Evolutionary conservation across 352 stramenopile genomes (phyloP), one percentile per base, ranked within the genome.

Genomic region (Aphanomyces euteiches): DNA sequence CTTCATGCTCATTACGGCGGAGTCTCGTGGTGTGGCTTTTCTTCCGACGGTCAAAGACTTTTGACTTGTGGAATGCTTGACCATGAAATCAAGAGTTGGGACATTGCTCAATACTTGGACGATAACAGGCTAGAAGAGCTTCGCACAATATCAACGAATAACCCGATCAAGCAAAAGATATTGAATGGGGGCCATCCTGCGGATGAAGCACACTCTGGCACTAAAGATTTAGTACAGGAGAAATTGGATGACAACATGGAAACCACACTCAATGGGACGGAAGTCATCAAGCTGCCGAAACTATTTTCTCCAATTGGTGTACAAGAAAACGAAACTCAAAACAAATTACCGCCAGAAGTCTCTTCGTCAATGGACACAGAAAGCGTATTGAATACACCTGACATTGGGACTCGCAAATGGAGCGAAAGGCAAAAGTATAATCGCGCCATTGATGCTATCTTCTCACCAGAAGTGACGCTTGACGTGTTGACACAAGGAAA

Each of bases 401-500:
- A 28, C 0, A 28, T 28, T 28, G 28, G 28, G 28, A 28, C 28
- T 28, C 28, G 28, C 28, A 28, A 28, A 28, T 66, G 58, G 58
- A 66, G 37, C 39, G 39, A 15, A n/a, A 38, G 58, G 37, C 58
- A 66, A 66, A 66, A 66, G 58, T 66, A 66, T 41, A 53, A 66
- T 41, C 58, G 58, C 4, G 58, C 58, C 15, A n/a, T 66, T 12
- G 58, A 66, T 41, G 15, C 37, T 15, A n/a, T 66, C 37, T 66
- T 66, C 39, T 66, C 58, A 21, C 58, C 58, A 6, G 37, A 37
- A 5, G 15, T 53, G 39, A 66, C 58, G 8, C 39, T 66, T 17
- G 5, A 66, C 21, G 53, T 41, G 5, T 41, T 66, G 6, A 66
- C 58, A 19, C 12, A 36, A 3, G 58, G 13, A 28, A 40, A 66